Evolutionary conservation across 225 moss, liverwort and hornwort genomes (phyloP), one percentile per base, ranked within the genome.

Genomic region (Lunularia cruciata): DNA sequence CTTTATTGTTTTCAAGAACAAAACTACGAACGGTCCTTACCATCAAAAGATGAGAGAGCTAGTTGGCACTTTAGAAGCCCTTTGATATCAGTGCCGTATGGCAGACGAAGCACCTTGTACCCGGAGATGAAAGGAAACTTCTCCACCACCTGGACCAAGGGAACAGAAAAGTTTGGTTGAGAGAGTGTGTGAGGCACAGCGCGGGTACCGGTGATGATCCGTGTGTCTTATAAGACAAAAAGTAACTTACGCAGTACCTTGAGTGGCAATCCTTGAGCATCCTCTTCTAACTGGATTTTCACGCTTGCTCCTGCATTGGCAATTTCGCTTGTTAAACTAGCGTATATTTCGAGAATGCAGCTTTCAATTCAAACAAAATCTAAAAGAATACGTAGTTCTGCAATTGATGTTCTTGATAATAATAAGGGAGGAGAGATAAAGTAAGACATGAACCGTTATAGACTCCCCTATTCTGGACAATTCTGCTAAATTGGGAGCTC

Each of bases 1-100:
- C 23, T 7, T 12, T 22, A 27, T 19, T 1, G 0, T 36, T 9
- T 16, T 22, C 8, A 8, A 23, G 19, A 20, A 51, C 14, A 23
- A 22, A n/a, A 31, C 6, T 10, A 10, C 28, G 45, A 26, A 19
- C 20, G 53, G 16, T 51, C 15, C 62, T 51, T 68, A 73, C 57
- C n/a, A 26, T 81, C 78, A 47, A 20, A 30, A 26, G 73, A 63
- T 12, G 76, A 83, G 60, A 96, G 60, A 28, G 89, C 92, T 57
- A 96, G 78, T 71, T 96, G 95, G 55, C 79, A 86, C 77, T 87
- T 92, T 59, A 96, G 75, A 26, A 92, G 83, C 55, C 79, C 74
- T 76, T 80, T 79, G 56, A 69, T 66, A 78, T 90, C 82, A 55
- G 71, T 35, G 13, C 57, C 80, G 25, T 43, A 67, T 47, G 95